These are phyloP conservation scores for Colletotrichum shisoi DNA, from an alignment of 2,329 filamentous ascomycete genomes.

Conservation along the genomic window DNA sequence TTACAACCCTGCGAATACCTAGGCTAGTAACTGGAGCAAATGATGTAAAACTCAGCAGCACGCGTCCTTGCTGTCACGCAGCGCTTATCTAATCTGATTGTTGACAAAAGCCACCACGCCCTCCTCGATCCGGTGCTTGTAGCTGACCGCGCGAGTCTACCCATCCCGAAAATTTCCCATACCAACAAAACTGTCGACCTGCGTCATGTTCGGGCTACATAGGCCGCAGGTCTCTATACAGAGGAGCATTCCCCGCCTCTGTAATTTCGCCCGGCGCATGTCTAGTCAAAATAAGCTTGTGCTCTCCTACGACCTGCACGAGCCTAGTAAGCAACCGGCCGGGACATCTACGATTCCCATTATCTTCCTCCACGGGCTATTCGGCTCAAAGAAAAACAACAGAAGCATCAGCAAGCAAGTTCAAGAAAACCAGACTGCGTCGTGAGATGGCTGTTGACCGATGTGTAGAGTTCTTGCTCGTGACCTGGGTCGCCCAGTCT, in stretches of 20 bases:
- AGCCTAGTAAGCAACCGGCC: constrained; percentile 57
- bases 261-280: not conserved
- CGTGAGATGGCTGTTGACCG: constrained; percentile 34
- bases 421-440: not conserved
- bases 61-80: too few relatives aligned
- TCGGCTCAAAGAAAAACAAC: constrained; percentile 96
- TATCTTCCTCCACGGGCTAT: constrained; percentile 89
- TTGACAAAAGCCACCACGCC: too few relatives aligned
- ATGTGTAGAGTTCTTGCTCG: constrained; percentile 74
- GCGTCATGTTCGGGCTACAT: not conserved
- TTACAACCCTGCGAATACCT: too few relatives aligned
- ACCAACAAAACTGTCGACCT: not conserved
- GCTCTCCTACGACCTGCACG: constrained; percentile 70
- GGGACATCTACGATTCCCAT: constrained; percentile 67
- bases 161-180: not conserved
- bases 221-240: not conserved
- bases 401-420: constrained; percentile 91
- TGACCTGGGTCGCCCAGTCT: constrained; percentile 81
- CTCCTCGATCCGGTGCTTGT: too few relatives aligned
- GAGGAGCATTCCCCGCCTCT: too few relatives aligned
- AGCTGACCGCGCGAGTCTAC: not conserved
- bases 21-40: too few relatives aligned
- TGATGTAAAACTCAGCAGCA: too few relatives aligned
- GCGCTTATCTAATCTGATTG: too few relatives aligned
- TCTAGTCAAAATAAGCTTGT: constrained; percentile 9